Conservation (phyloP, 495 filamentous ascomycete species). For the Podospora comata region DNA sequence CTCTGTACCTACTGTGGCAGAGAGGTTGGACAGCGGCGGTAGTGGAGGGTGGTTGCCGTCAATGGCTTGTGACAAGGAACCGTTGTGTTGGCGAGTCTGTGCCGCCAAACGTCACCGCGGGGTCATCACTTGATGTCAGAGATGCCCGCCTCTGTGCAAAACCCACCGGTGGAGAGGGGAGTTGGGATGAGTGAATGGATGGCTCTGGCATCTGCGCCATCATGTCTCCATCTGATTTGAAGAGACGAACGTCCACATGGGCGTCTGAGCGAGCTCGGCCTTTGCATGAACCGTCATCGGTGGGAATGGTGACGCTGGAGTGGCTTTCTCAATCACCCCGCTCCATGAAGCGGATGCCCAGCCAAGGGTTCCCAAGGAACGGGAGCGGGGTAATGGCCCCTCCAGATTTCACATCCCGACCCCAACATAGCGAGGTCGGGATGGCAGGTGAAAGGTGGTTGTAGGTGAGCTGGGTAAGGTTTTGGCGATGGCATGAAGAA, state of each 20-base stretch:
- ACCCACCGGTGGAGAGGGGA: neutral
- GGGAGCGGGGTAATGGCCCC: slow-evolving; percentile 1
- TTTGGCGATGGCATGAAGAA: neutral
- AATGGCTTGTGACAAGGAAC: slow-evolving; percentile 1
- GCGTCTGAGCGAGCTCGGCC: neutral
- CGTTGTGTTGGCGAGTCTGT: slow-evolving; percentile 6
- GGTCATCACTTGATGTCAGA: neutral
- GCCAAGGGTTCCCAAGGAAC: neutral
- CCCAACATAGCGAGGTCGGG: neutral
- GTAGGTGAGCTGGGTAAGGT: neutral
- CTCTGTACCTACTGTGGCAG: neutral
- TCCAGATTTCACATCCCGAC: neutral
- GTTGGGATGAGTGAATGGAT: neutral
- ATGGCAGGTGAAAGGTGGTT: neutral
- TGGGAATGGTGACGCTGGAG: neutral
- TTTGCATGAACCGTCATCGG: neutral
- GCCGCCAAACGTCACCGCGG: slow-evolving; percentile 5
- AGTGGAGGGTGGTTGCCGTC: neutral
- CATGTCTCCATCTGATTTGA: neutral
- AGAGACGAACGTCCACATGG: neutral
- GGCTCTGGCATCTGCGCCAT: neutral
- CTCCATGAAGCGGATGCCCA: neutral
- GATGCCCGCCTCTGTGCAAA: neutral
- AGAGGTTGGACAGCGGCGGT: neutral
- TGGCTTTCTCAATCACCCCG: neutral